Evolutionary conservation across 768 basidiomycete genomes (phyloP).

Genomic region (Suillus paluster): DNA sequence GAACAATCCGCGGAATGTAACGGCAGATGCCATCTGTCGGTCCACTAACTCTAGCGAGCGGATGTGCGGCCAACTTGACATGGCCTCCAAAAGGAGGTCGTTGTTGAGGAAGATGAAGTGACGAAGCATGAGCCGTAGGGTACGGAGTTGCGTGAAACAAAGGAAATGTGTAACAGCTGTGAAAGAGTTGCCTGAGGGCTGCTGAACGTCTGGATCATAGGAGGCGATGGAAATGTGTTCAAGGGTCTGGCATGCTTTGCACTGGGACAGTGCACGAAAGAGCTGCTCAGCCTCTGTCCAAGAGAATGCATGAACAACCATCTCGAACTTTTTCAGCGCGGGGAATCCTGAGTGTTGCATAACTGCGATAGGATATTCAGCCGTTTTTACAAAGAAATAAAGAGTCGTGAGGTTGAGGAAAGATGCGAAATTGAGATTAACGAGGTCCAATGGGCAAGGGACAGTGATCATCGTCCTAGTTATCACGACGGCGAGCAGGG

Average conservation of each 20-base stretch:
- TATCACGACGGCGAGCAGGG: too few relatives aligned
- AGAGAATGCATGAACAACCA: background rate
- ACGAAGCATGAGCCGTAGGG: background rate
- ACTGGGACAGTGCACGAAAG: background rate
- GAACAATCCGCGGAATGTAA: background rate
- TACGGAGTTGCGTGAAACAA: background rate
- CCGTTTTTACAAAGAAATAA: background rate
- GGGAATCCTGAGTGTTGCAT: background rate
- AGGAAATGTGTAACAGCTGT: background rate
- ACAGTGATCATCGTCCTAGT: too few relatives aligned
- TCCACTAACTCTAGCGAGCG: background rate
- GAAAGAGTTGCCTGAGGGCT: background rate
- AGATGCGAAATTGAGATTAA: background rate
- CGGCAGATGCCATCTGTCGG: background rate
- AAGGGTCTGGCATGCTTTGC: background rate
- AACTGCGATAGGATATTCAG: background rate
- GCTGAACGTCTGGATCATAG: background rate
- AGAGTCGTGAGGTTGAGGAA: background rate
- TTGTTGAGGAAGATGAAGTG: background rate
- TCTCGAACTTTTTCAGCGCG: background rate
- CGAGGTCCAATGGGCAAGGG: too few relatives aligned
- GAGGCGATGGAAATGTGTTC: background rate
- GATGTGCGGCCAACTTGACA: background rate
- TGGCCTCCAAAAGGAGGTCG: background rate
- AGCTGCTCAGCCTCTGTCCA: background rate